phyloP scores from a whole-genome alignment of 352 stramenopile species.

The Globisporangium radiosum region DNA sequence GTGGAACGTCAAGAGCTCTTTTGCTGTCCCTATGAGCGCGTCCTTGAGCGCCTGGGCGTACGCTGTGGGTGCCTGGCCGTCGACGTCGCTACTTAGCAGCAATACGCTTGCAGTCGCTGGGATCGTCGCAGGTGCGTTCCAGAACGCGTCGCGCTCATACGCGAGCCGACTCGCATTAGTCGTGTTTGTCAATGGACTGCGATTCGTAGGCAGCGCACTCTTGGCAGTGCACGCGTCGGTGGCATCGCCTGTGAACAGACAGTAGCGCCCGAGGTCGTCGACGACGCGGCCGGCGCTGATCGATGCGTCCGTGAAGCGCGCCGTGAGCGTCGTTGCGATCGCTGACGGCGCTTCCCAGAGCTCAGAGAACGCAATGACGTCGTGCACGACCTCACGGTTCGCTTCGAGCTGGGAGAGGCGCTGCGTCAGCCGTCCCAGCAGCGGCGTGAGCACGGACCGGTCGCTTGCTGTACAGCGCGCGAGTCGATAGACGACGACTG shows the following conservation, averaged over 20 bases:
- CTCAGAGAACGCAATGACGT: conserved; percentile 66
- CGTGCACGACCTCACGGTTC: conserved; percentile 37
- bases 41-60: conserved; percentile 39
- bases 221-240: conserved; percentile 25
- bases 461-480: conserved; percentile 44
- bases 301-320: conserved; percentile 34
- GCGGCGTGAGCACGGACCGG: conserved; percentile 25
- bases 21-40: conserved; percentile 25
- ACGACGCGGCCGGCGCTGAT: conserved; percentile 43
- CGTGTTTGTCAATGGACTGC: not conserved
- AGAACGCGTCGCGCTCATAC: conserved; percentile 27
- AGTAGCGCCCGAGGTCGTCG: conserved; percentile 45
- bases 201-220: too few species aligned
- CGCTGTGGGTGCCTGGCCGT: conserved; percentile 30
- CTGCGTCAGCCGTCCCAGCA: conserved; percentile 24
- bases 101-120: conserved; percentile 37
- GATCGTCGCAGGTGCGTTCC: conserved; percentile 25
- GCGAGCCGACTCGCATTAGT: conserved; percentile 17
- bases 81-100: conserved; percentile 40
- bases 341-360: conserved; percentile 60
- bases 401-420: conserved; percentile 2
- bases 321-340: conserved; percentile 28
- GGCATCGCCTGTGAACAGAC: conserved; percentile 44
- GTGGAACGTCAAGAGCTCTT: conserved; percentile 39
- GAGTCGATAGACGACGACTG: conserved; percentile 49